phyloP scores from a whole-genome alignment of 371 early-diverging fungal genomes.

The Catenaria anguillulae region DNA sequence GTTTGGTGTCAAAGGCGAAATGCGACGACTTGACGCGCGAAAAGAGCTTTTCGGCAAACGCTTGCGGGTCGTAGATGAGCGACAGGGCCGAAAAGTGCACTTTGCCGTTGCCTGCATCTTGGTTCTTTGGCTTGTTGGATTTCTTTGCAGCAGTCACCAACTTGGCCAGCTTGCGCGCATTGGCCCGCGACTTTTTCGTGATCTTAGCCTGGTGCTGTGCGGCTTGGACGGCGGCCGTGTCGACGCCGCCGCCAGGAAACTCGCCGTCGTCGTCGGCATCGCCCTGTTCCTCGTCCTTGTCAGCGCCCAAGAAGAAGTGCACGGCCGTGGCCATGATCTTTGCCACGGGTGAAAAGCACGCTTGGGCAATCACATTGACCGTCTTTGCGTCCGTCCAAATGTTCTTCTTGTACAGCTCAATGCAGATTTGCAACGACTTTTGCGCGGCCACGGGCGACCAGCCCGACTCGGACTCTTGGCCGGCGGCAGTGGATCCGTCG shows the following conservation, averaged over 20 bases:
- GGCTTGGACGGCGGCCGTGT: constrained; percentile 24
- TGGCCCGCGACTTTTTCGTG: constrained; percentile 69
- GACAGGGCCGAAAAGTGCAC: constrained; percentile 88
- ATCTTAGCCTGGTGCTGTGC: constrained; percentile 59
- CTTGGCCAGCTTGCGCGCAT: constrained; percentile 54
- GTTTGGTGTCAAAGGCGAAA: constrained; percentile 61
- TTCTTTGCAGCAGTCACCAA: constrained; percentile 33
- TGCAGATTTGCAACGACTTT: constrained; percentile 84
- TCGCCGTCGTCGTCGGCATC: constrained; percentile 36
- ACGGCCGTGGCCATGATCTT: constrained; percentile 82
- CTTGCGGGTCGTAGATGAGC: constrained; percentile 87
- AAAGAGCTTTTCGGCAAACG: constrained; percentile 82
- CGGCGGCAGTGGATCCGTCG: neutral
- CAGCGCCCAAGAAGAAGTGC: constrained; percentile 76
- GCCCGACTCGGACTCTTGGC: neutral
- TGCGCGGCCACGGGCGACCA: constrained; percentile 63
- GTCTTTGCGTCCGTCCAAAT: constrained; percentile 95
- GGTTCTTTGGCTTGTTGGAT: constrained; percentile 16
- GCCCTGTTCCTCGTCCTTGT: constrained; percentile 49
- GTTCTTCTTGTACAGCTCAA: constrained; percentile 85
- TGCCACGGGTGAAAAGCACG: constrained; percentile 74
- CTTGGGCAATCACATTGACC: constrained; percentile 90
- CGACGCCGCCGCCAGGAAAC: constrained; percentile 7
- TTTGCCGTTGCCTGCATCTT: constrained; percentile 41
- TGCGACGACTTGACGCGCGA: constrained; percentile 32